Percentiles rank a stretch among this genome's conserved stretches.
Evolutionary conservation across 208 protist genomes (phyloP).

Genomic region (Trypanosoma conorhini): DNA sequence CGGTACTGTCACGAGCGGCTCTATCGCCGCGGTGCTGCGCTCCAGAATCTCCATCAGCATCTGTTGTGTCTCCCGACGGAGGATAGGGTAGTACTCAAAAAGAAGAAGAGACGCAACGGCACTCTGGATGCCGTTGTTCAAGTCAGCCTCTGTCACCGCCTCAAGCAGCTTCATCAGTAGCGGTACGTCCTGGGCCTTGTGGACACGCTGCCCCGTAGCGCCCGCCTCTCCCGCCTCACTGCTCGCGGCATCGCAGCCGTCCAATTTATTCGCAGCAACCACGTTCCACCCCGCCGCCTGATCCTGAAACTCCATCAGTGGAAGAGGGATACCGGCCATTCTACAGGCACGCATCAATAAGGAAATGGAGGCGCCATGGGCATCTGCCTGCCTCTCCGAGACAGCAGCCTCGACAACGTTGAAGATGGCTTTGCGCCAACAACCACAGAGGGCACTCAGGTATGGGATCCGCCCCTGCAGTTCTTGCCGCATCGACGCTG

Average conservation of each 20-base stretch:
- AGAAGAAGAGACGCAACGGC: conserved; percentile 67
- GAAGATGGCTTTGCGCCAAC: conserved; percentile 50
- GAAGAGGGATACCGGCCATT: conserved; percentile 25
- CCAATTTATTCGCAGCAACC: not conserved
- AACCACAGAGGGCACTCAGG: conserved; percentile 52
- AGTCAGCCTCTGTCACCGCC: conserved; percentile 36
- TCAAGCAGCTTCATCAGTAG: conserved; percentile 70
- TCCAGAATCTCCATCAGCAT: conserved; percentile 40
- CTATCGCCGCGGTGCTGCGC: conserved; percentile 31
- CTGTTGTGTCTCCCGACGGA: conserved; percentile 45
- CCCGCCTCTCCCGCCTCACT: conserved; percentile 2
- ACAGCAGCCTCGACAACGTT: conserved; percentile 44
- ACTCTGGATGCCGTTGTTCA: conserved; percentile 29
- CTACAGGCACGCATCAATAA: conserved; percentile 35
- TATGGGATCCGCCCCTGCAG: conserved; percentile 24
- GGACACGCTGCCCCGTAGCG: conserved; percentile 18
- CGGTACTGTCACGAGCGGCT: conserved; percentile 32
- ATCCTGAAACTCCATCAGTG: conserved; percentile 25
- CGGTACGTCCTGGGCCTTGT: conserved; percentile 42
- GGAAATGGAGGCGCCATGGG: conserved; percentile 36
- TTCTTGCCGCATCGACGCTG: conserved; percentile 1
- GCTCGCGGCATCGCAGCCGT: not conserved
- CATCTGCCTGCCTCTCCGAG: conserved; percentile 30
- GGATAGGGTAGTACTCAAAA: conserved; percentile 65
- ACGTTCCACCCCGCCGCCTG: not conserved